phyloP scores from a whole-genome alignment of 2,329 filamentous ascomycete genomes.

The Colletotrichum tofieldiae region DNA sequence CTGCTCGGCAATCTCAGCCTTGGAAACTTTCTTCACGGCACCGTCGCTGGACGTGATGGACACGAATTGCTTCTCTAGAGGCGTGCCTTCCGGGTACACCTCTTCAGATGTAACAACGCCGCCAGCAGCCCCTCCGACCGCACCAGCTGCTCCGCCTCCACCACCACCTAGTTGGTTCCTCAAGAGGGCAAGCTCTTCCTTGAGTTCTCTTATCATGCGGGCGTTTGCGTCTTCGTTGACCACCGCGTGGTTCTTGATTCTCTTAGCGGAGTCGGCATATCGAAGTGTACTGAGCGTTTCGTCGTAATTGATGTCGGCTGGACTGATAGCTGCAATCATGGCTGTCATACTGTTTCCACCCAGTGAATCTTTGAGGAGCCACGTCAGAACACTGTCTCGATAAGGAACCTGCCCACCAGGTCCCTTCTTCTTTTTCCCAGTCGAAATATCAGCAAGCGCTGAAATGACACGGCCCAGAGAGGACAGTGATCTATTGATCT shows the following conservation, averaged over 20 bases:
- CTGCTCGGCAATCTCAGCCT: constrained; percentile 98
- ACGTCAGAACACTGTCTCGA: constrained; percentile 95
- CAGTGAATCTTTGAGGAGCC: constrained; percentile 96
- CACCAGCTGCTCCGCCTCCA: constrained; percentile 60
- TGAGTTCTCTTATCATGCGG: constrained; percentile 97
- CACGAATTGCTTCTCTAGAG: constrained; percentile 95
- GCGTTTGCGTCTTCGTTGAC: constrained; percentile 99
- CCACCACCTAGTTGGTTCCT: constrained; percentile 84
- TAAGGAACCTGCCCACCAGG: constrained; percentile 87
- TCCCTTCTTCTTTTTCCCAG: constrained; percentile 86
- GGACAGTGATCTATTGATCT: constrained; percentile 97
- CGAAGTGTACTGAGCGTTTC: constrained; percentile 95
- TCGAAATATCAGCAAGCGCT: constrained; percentile 90
- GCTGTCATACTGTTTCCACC: constrained; percentile 99
- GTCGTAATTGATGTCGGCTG: constrained; percentile 98
- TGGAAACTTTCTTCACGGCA: constrained; percentile 93
- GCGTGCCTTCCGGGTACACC: constrained; percentile 92
- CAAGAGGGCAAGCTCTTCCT: constrained; percentile 91
- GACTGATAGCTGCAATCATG: constrained; percentile 99
- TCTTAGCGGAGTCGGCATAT: constrained; percentile 97
- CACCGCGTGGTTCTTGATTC: constrained; percentile 99
- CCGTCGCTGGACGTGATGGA: constrained; percentile 92
- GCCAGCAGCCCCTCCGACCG: constrained; percentile 60
- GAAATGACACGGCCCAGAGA: constrained; percentile 98
- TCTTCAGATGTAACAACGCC: constrained; percentile 76